Conservation (phyloP, 768 basidiomycete genomes). For the Porphyrellus cyaneotinctus region DNA sequence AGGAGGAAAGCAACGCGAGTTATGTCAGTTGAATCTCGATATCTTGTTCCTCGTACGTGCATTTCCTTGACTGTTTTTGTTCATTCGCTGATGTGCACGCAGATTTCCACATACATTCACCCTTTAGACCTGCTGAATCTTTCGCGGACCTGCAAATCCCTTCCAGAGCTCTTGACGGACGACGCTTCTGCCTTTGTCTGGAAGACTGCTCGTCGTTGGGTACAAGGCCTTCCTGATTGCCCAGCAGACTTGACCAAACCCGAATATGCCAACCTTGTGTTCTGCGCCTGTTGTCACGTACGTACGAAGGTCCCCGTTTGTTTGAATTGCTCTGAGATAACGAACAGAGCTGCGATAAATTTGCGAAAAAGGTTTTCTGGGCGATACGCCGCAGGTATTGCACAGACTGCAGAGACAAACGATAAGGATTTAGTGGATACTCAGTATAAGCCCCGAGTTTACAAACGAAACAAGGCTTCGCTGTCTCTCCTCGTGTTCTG, state of each 20-base stretch:
- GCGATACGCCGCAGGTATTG: conserved; percentile 3
- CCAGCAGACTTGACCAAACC: conserved; percentile 31
- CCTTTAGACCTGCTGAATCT: neutral
- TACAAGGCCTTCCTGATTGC: conserved; percentile 34
- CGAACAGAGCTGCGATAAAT: neutral
- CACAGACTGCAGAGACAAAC: neutral
- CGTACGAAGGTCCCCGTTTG: neutral
- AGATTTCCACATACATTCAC: neutral
- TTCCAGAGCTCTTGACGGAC: conserved; percentile 26
- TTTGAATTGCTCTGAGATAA: neutral
- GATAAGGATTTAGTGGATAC: neutral
- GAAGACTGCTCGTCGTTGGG: conserved; percentile 26
- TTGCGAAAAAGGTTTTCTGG: neutral
- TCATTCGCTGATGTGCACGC: neutral
- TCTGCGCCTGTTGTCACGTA: neutral
- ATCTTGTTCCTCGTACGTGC: neutral
- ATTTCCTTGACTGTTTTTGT: neutral
- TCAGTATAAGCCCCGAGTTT: neutral
- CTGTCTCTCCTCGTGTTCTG: neutral
- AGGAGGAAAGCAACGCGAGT: neutral
- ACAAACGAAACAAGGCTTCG: neutral
- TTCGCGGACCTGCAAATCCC: conserved; percentile 1
- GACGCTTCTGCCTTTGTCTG: conserved; percentile 27
- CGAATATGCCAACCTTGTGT: conserved; percentile 13
- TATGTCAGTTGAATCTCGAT: neutral